Evolutionary conservation across 148 eudicot genomes (phyloP), one percentile per base, ranked within the genome.

Genomic region (Cornus kousa): DNA sequence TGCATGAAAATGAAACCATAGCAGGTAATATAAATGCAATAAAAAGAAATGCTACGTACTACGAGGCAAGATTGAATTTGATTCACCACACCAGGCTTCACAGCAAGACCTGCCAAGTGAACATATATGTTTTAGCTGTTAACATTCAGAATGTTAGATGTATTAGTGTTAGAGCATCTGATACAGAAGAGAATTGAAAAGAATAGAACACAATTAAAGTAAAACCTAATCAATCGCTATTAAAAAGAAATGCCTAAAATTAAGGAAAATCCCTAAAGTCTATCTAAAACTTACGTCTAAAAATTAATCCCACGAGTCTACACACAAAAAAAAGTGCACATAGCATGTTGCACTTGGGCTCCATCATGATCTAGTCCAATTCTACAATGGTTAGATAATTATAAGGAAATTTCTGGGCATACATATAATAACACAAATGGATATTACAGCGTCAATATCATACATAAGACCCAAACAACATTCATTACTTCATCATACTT

Each of bases 21-120:
- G 33, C 37, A 68, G 60, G 66, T 60, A 13, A 17, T 23, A 60
- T 64, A 17, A 57, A 40, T 13, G 59, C 13, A 1, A 53, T 62
- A 74, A 62, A 71, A 55, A 68, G 57, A 32, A 55, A 74, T 40
- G 69, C 70, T 68, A 86, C 88, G 74, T 94, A 94, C 98, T 75
- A 88, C 79, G 62, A 87, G 70, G 74, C 77, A 83, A 67, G 89
- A 84, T 71, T 96, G 99, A 82, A 92, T 87, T 79, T 86, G 95
- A 77, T 87, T 80, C 71, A 94, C 80, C 60, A 91, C 98, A 64
- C 94, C 90, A 55, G 98, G 99, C 89, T 96, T 96, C 83, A 96
- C 75, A 74, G 98, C 98, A 82, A 96, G 86, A 77, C 99, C 99
- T 96, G 86, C 70, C 75, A 84, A 35, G 79, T 33, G 37, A 78